Conservation (phyloP, 2,329 filamentous ascomycete genomes). For the Laburnicola sp. region DNA sequence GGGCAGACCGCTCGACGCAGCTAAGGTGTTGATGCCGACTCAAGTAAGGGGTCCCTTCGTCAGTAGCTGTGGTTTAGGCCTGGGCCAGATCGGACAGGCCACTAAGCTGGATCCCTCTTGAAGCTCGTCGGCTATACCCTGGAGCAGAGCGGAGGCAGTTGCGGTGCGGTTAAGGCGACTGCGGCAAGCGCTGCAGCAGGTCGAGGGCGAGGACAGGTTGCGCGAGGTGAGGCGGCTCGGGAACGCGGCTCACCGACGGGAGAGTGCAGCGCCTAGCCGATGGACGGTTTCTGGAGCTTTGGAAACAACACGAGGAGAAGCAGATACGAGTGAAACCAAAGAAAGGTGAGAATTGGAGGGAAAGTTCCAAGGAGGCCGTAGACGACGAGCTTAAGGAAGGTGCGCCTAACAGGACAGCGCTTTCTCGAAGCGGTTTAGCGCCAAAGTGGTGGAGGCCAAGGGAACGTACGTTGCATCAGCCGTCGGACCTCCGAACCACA, state of each 20-base stretch:
- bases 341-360: not conserved
- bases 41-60: not conserved
- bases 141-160: too few relatives aligned
- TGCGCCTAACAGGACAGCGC: constrained; percentile 16
- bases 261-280: constrained; percentile 13
- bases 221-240: constrained; percentile 14
- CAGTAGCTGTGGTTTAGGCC: not conserved
- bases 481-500: not conserved
- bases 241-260: constrained; percentile 21
- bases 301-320: not conserved
- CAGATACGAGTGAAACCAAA: constrained; percentile 9
- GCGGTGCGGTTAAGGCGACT: not conserved
- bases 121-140: too few relatives aligned
- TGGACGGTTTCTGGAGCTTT: constrained; percentile 1
- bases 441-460: not conserved
- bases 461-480: constrained; percentile 8
- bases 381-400: constrained; percentile 23
- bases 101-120: not conserved
- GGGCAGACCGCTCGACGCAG: not conserved
- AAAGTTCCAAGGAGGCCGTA: constrained; percentile 2
- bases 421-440: constrained; percentile 12
- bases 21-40: not conserved
- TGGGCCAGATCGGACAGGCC: too few relatives aligned
- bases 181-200: not conserved
- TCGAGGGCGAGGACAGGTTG: constrained; percentile 12